Percentiles rank a stretch among this genome's conserved stretches.
Evolutionary conservation across 345 rosid genomes (phyloP).

Genomic region (Abelmoschus esculentus): DNA sequence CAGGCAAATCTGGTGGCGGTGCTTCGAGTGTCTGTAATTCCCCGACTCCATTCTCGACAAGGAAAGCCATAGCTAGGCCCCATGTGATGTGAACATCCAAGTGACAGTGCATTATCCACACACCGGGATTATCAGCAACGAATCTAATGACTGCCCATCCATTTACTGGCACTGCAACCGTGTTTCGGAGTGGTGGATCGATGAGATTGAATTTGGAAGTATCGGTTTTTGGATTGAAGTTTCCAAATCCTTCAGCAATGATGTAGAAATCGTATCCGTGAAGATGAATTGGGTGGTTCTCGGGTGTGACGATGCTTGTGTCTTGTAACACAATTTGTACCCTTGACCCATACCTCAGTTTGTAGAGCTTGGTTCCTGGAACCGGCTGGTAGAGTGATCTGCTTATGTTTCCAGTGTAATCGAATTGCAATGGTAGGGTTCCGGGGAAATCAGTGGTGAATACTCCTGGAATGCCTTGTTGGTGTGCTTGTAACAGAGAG

Average conservation of each 20-base stretch:
- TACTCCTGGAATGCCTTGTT: slow-evolving; percentile 55
- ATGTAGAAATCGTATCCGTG: slow-evolving; percentile 95
- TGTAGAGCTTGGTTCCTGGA: slow-evolving; percentile 59
- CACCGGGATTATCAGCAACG: slow-evolving; percentile 93
- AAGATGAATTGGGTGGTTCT: slow-evolving; percentile 88
- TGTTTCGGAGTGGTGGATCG: slow-evolving; percentile 90
- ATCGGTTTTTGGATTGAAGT: slow-evolving; percentile 64
- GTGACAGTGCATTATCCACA: slow-evolving; percentile 94
- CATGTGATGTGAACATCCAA: slow-evolving; percentile 81
- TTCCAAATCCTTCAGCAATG: slow-evolving; percentile 78
- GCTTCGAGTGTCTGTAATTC: slow-evolving; percentile 44
- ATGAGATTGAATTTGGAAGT: slow-evolving; percentile 65
- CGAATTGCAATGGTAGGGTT: slow-evolving; percentile 52
- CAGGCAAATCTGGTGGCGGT: slow-evolving; percentile 66
- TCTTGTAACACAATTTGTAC: slow-evolving; percentile 87
- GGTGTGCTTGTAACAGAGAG: slow-evolving; percentile 73
- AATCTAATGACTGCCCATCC: slow-evolving; percentile 97
- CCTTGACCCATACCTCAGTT: slow-evolving; percentile 54
- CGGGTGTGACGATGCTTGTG: slow-evolving; percentile 72
- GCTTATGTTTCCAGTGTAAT: slow-evolving; percentile 83
- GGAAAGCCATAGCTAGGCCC: slow-evolving; percentile 85
- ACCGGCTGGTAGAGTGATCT: slow-evolving; percentile 59
- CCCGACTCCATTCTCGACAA: slow-evolving; percentile 73
- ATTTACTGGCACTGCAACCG: slow-evolving; percentile 60
- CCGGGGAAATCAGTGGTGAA: slow-evolving; percentile 81